A percentile compares a stretch with the other conserved stretches of the same genome.
Evolutionary conservation across 257 asterid genomes (phyloP).

Genomic region (Salvia splendens): DNA sequence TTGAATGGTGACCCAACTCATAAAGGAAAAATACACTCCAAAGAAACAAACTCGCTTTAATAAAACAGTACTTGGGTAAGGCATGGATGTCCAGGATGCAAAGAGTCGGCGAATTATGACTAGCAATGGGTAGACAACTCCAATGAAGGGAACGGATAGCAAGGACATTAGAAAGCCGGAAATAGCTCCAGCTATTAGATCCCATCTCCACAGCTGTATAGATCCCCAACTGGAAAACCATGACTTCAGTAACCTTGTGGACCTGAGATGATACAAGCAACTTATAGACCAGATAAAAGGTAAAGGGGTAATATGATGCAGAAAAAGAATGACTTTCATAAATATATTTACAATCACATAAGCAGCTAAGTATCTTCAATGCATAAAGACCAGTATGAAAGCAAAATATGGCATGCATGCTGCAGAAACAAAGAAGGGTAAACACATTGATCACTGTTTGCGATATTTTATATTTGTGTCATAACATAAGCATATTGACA

Average conservation of each 20-base stretch:
- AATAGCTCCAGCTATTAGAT: conserved; percentile 54
- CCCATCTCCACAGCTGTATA: conserved; percentile 69
- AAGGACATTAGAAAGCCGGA: conserved; percentile 66
- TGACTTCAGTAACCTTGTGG: conserved; percentile 60
- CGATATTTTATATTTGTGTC: too few relatives aligned
- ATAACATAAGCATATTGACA: too few relatives aligned
- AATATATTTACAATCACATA: not conserved
- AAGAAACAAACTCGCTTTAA: conserved; percentile 68
- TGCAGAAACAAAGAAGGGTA: too few relatives aligned
- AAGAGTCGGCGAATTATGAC: conserved; percentile 38
- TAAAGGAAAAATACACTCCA: conserved; percentile 63
- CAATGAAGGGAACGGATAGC: conserved; percentile 45
- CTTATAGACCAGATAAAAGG: conserved; percentile 14
- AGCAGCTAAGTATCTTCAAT: conserved; percentile 3
- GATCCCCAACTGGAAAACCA: conserved; percentile 44
- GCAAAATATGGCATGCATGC: not conserved
- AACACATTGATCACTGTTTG: too few relatives aligned
- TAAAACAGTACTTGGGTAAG: conserved; percentile 34
- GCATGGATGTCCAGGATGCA: conserved; percentile 36
- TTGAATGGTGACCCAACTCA: conserved; percentile 80
- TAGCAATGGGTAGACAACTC: conserved; percentile 45
- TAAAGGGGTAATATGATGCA: not conserved
- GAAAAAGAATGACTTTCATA: not conserved
- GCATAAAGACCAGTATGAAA: not conserved
- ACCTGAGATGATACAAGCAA: conserved; percentile 49